Evolutionary conservation across 2,329 filamentous ascomycete genomes (phyloP), one percentile per base, ranked within the genome.

Genomic region (Colletotrichum somersetense): DNA sequence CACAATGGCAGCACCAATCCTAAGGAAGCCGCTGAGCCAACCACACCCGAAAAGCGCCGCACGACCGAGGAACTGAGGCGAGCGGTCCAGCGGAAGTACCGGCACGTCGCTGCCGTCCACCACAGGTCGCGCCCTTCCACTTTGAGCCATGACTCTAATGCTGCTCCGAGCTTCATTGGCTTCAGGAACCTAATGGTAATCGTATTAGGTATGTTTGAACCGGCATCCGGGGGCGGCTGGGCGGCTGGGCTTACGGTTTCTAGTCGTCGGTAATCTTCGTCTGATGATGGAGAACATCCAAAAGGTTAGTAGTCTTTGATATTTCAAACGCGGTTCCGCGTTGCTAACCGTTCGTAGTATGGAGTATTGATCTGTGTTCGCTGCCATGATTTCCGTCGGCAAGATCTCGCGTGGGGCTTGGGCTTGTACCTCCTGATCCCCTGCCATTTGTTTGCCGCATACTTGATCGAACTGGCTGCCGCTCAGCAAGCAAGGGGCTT

Each of bases 151-250:
- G 96, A 98, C 80, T 89, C 94, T 2, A 83, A 89, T 57, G 85
- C 85, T 14, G 86, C 91, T 2, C 94, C 95, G 30, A 97, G 94
- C 80, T 98, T 98, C 79, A 84, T 97, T 20, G 96, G 96, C 0
- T 98, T 99, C 80, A 88, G 96, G 72, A 99, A 99, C 80, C 88
- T 99, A 74, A 97, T 98, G 94, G 93, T 97, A 50, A 91, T 98
- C 78, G 94, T 98, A 48, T 84, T 97, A 73, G 91, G 94, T 96
- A 87, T 74, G 88, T 74, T 18, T 12, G 7, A 12, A 38, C 26
- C 46, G 35, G 23, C 63, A 16, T 38, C 20, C 20, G 2, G 46
- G 11, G 11, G n/a, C 44, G 33, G 52, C 5, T 53, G 52, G 35
- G 77, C 53, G 33, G 46, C 66, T 30, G 26, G 59, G 58, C 65